Base-by-base conservation (phyloP, 441 rosid genomes). In the Syzygium malaccense region DNA sequence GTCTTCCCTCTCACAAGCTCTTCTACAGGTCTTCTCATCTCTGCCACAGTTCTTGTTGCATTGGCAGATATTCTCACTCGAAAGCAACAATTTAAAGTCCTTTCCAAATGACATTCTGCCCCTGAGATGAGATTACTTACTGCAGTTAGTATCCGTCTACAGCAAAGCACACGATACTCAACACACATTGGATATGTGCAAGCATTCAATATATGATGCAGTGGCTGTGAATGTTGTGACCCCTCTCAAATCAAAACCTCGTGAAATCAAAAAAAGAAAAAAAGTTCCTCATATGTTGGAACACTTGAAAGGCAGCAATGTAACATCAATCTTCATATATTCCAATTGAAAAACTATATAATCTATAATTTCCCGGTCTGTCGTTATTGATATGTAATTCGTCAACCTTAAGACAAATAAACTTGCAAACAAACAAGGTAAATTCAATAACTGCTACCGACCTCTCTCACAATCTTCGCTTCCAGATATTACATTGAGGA, bases 11-110 rank as follows among this genome's bases (percentile, higher is more conserved):
- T 92, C 92, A 94, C 91, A 78, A 96, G 95, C 90, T 93, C 95
- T 91, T 95, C 97, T 41, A 96, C 92, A 19, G 93, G 94, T 88
- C 92, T 92, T 89, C 97, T 93, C 92, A 94, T 89, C 90, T 95
- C 97, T 20, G 97, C 96, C 51, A 95, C 93, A 41, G 90, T 93
- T 93, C 91, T 94, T 89, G 97, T 96, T 62, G 95, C 98, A 91
- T 92, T 92, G 87, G 97, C 94, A 86, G 91, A 93, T 79, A 96
- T 94, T 90, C 79, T 93, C 88, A 95, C 96, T 60, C 96, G 94
- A 88, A 89, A 92, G 84, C 95, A 93, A 89, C 97, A 95, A 66
- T 87, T 92, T 45, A 85, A 86, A 87, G 91, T 92, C 89, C 87
- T 89, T 33, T 93, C 94, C 37, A 88, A n/a, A 88, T 28, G 62